phyloP scores from a whole-genome alignment of 371 early-diverging fungal genomes.

The Rhizomucor pusillus region DNA sequence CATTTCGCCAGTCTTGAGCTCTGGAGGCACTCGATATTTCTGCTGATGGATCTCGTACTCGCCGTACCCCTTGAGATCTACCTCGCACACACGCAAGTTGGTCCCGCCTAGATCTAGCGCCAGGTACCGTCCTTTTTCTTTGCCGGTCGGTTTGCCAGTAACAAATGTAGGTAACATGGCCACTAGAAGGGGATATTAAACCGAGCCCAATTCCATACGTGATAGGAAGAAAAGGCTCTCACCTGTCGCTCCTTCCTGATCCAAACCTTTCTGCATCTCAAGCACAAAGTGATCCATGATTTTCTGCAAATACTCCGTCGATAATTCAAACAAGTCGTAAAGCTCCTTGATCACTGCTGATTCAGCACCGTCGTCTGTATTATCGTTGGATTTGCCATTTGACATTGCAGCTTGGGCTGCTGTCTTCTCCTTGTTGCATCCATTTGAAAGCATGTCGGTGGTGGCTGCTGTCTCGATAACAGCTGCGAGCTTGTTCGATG shows the following conservation, averaged over 20 bases:
- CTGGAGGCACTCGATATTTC: constrained; percentile 60
- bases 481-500: too few species aligned
- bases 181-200: too few species aligned
- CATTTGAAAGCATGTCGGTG: too few species aligned
- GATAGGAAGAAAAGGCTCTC: too few species aligned
- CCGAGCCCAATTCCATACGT: too few species aligned
- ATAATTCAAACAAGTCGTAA: constrained; percentile 55
- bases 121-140: constrained; percentile 82
- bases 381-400: too few species aligned
- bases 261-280: constrained; percentile 78
- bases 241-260: constrained; percentile 52
- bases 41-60: constrained; percentile 62
- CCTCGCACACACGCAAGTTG: constrained; percentile 86
- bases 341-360: constrained; percentile 36
- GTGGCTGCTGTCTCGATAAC: too few species aligned
- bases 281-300: constrained; percentile 64
- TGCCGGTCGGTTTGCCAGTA: constrained; percentile 71
- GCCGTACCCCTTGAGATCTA: constrained; percentile 72
- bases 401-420: too few species aligned
- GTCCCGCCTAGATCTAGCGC: constrained; percentile 95
- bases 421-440: too few species aligned
- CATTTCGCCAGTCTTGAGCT: constrained; percentile 47
- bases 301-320: constrained; percentile 46
- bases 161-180: constrained; percentile 84
- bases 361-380: constrained; percentile 21